A percentile compares a stretch with the other conserved stretches of the same genome.
These are phyloP conservation scores for Gossypium schwendimanii DNA, from an alignment of 441 rosid species.

Conservation along the genomic window DNA sequence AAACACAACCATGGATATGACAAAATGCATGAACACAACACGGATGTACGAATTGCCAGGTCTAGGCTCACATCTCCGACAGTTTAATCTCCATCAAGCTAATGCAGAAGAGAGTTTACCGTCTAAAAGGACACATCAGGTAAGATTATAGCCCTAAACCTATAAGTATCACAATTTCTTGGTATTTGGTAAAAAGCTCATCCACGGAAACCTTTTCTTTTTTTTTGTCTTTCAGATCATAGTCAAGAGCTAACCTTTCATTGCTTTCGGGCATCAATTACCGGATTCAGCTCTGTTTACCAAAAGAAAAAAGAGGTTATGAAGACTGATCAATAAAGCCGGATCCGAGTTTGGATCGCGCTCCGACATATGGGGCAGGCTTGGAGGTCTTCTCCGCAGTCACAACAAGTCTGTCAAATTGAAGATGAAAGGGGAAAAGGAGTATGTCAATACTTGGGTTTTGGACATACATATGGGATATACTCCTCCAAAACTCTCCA, in stretches of 20 bases:
- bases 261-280: neutral
- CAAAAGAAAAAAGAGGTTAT: neutral
- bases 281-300: slow-evolving; percentile 16
- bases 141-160: neutral
- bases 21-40: neutral
- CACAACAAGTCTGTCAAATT: slow-evolving; percentile 65
- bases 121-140: neutral
- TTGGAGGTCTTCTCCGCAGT: slow-evolving; percentile 71
- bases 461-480: neutral
- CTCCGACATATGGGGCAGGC: slow-evolving; percentile 82
- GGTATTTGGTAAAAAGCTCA: neutral
- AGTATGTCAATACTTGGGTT: neutral
- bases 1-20: no score
- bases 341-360: slow-evolving; percentile 64
- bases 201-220: neutral
- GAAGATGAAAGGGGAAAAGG: neutral
- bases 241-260: slow-evolving; percentile 6
- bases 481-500: no score
- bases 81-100: neutral
- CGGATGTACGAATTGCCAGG: neutral
- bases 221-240: neutral
- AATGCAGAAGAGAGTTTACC: neutral
- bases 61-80: neutral
- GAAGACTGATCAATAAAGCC: slow-evolving; percentile 49
- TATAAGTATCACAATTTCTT: neutral